These are phyloP conservation scores for Cupressus sempervirens DNA, from an alignment of 75 land plant genomes.

Conservation along the genomic window DNA sequence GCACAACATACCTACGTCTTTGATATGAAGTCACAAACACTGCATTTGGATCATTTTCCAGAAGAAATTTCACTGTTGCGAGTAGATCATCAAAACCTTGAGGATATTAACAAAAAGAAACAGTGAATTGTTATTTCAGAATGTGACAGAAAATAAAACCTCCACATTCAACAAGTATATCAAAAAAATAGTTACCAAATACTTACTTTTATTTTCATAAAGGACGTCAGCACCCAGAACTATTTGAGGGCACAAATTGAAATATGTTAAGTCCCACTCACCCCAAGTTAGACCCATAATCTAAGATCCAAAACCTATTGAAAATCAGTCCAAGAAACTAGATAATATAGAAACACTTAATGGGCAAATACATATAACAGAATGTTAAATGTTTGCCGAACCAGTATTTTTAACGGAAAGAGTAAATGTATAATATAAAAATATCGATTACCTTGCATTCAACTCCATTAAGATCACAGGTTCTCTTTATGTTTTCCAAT, in stretches of 20 bases:
- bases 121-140: slow-evolving; percentile 4
- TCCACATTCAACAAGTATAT: background rate
- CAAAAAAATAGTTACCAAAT: background rate
- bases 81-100: slow-evolving; percentile 93
- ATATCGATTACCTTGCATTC: slow-evolving; percentile 50
- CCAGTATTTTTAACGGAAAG: background rate
- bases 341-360: background rate
- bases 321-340: background rate
- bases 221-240: slow-evolving; percentile 95
- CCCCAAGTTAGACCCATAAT: slow-evolving; percentile 89
- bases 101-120: slow-evolving; percentile 7
- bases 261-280: slow-evolving; percentile 65
- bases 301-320: slow-evolving; percentile 28
- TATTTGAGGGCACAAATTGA: slow-evolving; percentile 57
- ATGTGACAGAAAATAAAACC: slow-evolving; percentile 2
- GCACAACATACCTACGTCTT: slow-evolving; percentile 58
- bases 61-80: slow-evolving; percentile 78
- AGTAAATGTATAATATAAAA: background rate
- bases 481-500: slow-evolving; percentile 71
- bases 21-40: slow-evolving; percentile 91
- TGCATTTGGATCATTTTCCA: slow-evolving; percentile 56
- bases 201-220: slow-evolving; percentile 72
- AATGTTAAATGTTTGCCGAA: background rate
- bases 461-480: slow-evolving; percentile 69
- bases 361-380: background rate